Base-by-base conservation (phyloP, 441 rosid species). In the Erodium moschatum region DNA sequence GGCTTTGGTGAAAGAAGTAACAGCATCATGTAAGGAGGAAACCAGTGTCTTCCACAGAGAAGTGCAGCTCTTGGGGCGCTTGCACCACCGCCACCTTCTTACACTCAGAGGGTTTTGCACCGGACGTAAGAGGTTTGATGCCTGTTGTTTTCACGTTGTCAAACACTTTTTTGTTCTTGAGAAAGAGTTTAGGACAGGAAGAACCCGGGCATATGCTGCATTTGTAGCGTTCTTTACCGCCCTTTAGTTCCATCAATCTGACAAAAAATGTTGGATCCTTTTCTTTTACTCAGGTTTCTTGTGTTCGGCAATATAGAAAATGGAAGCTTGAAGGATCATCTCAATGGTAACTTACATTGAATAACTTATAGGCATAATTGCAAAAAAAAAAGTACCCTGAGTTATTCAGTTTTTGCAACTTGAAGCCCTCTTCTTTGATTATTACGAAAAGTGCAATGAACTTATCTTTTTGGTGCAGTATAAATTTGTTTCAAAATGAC, bases 1-100 rank as follows among this genome's bases (percentile, higher is more conserved):
- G 31, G 85, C 80, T 75, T 67, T 89, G 75, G 96, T 91, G 6
- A 91, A 85, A 76, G 94, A 88, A 80, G 76, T 87, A 19, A 83
- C 72, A 65, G 80, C 2, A 24, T 24, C 76, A 71, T 75, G 82
- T 9, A 73, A 82, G 62, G 77, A 81, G 69, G 84, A 78, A 19
- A 77, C 85, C n/a, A 87, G 84, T 50, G 69, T 44, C 68, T 92
- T 92, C 61, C 76, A 78, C 62, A 81, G 74, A 77, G 94, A 90
- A 83, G 92, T 90, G 29, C 88, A 85, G 65, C 85, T 84, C 69
- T 68, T 92, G 80, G 90, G 86, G 54, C 85, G 87, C 31, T 80
- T 92, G 83, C 97, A 89, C 71, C 98, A 92, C 72, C 96, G 97
- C 64, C 94, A 92, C 75, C 81, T 92, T 78, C 96, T 92, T 75